These are phyloP conservation scores for Cicer judaicum DNA, from an alignment of 306 rosid species.

Conservation along the genomic window DNA sequence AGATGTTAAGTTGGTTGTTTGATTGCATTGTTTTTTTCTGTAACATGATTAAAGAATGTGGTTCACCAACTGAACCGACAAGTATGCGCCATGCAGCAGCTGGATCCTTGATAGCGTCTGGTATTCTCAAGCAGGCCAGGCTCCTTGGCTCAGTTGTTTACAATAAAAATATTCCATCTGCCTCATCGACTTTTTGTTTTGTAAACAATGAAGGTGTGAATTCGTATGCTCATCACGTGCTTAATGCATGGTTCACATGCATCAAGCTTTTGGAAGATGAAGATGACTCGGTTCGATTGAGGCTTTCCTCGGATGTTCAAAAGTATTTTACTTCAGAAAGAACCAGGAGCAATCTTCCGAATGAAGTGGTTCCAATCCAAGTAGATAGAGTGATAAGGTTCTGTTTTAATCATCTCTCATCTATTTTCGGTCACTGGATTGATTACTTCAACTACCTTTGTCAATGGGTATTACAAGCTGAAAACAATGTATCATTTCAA, in stretches of 20 bases:
- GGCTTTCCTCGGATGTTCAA: conserved; percentile 73
- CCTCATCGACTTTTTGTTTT: conserved; percentile 47
- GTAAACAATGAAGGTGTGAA: conserved; percentile 60
- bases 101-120: conserved; percentile 80
- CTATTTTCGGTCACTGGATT: conserved; percentile 83
- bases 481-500: conserved; percentile 50
- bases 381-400: conserved; percentile 84
- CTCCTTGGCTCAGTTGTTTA: conserved; percentile 55
- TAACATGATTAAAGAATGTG: conserved; percentile 57
- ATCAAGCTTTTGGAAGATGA: conserved; percentile 94
- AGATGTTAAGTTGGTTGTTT: conserved; percentile 46
- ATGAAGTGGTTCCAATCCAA: conserved; percentile 69
- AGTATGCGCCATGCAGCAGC: conserved; percentile 86
- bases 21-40: conserved; percentile 66
- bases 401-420: conserved; percentile 82
- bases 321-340: conserved; percentile 62
- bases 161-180: conserved; percentile 47
- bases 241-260: conserved; percentile 83
- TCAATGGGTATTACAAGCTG: conserved; percentile 60
- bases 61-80: conserved; percentile 73
- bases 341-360: conserved; percentile 44
- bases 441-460: conserved; percentile 72
- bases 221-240: conserved; percentile 67
- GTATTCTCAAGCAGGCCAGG: conserved; percentile 82
- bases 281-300: conserved; percentile 73